A percentile compares a stretch with the other conserved stretches of the same genome.
These are phyloP conservation scores for Xylaria intraflava DNA, from an alignment of 495 filamentous ascomycete genomes.

Conservation along the genomic window DNA sequence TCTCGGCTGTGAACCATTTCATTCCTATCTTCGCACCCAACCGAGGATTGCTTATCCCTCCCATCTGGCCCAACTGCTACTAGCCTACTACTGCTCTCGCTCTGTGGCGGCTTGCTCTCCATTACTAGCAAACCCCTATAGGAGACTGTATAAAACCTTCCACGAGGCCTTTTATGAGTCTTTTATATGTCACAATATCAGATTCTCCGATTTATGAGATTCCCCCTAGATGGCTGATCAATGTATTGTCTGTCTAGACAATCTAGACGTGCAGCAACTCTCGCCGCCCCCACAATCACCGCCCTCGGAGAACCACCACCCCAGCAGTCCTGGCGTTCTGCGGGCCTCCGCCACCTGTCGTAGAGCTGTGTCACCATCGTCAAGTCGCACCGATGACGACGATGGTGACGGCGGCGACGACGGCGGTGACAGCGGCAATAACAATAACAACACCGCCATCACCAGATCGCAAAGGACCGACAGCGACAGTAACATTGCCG, in stretches of 20 bases:
- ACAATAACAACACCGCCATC: slow-evolving; percentile 28
- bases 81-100: background rate
- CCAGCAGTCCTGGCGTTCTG: slow-evolving; percentile 7
- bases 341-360: slow-evolving; percentile 14
- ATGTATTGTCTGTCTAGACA: slow-evolving; percentile 93
- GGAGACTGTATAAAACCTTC: slow-evolving; percentile 21
- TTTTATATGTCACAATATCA: slow-evolving; percentile 32
- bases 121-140: slow-evolving; percentile 11
- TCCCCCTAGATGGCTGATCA: slow-evolving; percentile 70
- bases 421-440: slow-evolving; percentile 24
- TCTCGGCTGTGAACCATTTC: background rate
- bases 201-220: slow-evolving; percentile 24
- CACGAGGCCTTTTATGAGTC: slow-evolving; percentile 18
- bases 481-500: slow-evolving; percentile 37
- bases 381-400: slow-evolving; percentile 32
- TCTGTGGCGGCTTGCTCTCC: slow-evolving; percentile 12
- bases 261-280: slow-evolving; percentile 53
- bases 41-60: slow-evolving; percentile 6
- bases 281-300: slow-evolving; percentile 19
- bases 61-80: slow-evolving; percentile 12
- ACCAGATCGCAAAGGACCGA: slow-evolving; percentile 17
- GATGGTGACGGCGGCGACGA: slow-evolving; percentile 14
- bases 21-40: background rate
- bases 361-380: slow-evolving; percentile 27
- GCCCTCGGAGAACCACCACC: background rate